Evolutionary conservation across 306 rosid species (phyloP), one percentile per base, ranked within the genome.

Genomic region (Prunus mira): DNA sequence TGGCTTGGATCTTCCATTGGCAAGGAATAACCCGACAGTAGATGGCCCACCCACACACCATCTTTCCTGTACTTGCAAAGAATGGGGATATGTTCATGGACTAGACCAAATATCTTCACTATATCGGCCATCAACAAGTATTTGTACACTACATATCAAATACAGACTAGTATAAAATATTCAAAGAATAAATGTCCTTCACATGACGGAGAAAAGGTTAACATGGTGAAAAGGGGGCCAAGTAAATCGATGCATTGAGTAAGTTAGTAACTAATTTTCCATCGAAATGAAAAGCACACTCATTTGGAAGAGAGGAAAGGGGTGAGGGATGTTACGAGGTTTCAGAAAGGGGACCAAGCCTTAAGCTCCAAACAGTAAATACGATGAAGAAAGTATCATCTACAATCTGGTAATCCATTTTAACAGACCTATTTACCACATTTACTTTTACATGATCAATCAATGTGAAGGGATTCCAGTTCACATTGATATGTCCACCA

Each of bases 41-140:
- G 89, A 89, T 95, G 99, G 80, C 97, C 97, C 67, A 89, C 97
- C 99, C 97, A 95, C 50, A 95, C 96, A 79, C 84, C 86, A n/a
- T 86, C 93, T 86, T 90, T 95, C 91, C 97, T 95, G 69, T 43
- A 69, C 68, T 78, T 41, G 71, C 51, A 84, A 65, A 77, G 30
- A 27, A 77, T 7, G 60, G 9, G 65, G 24, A 8, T 55, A 9
- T 43, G 52, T 68, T 62, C 55, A 56, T 13, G 27, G 61, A 56
- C 43, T 30, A 58, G 14, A 54, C 34, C 65, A 52, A 62, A 25
- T 13, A 56, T 47, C 20, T 24, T 41, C 41, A 32, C 69, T 18
- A 54, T 10, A 38, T 6, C 22, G 32, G 56, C 38, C 73, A 54
- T 71, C 28, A 76, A 76, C 46, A 30, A 17, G 51, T 4, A 47